Evolutionary conservation across 1,284 basidiomycete genomes (phyloP).

Genomic region (Phenoliferia sp.): DNA sequence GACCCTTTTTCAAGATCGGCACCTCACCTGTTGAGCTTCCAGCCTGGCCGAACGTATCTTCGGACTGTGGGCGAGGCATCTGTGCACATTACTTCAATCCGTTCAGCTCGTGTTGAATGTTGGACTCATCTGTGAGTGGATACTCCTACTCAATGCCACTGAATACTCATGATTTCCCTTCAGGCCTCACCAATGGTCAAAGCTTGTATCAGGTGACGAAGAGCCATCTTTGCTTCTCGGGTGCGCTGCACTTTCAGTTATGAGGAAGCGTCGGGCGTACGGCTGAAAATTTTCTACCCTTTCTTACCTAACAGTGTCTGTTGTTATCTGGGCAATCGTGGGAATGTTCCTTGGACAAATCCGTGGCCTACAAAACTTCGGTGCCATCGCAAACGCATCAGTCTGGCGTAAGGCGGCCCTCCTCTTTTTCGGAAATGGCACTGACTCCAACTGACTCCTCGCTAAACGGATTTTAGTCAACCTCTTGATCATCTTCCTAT

Average conservation of each 20-base stretch:
- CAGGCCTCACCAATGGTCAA: conserved; percentile 47
- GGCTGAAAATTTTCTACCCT: too few relatives aligned
- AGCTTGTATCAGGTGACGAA: conserved; percentile 50
- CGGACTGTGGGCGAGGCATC: conserved; percentile 49
- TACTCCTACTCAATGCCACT: neutral
- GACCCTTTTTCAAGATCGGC: too few relatives aligned
- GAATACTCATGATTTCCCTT: neutral
- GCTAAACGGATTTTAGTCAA: conserved; percentile 42
- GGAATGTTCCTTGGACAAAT: conserved; percentile 48
- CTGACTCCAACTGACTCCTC: too few relatives aligned
- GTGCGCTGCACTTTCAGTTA: too few relatives aligned
- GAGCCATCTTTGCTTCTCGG: conserved; percentile 54
- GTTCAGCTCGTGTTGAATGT: conserved; percentile 58
- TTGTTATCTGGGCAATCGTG: neutral
- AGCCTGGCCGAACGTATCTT: conserved; percentile 57
- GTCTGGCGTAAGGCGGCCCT: conserved; percentile 8
- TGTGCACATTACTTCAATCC: conserved; percentile 50
- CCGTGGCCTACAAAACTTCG: conserved; percentile 18
- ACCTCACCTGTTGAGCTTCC: too few relatives aligned
- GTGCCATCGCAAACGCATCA: conserved; percentile 35
- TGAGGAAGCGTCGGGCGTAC: too few relatives aligned
- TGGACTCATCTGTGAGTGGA: conserved; percentile 33
- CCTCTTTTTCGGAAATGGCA: neutral
- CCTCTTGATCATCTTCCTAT: conserved; percentile 47
- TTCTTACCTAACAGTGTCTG: too few relatives aligned